phyloP scores from a whole-genome alignment of 208 protist genomes.

The Leishmania mexicana region DNA sequence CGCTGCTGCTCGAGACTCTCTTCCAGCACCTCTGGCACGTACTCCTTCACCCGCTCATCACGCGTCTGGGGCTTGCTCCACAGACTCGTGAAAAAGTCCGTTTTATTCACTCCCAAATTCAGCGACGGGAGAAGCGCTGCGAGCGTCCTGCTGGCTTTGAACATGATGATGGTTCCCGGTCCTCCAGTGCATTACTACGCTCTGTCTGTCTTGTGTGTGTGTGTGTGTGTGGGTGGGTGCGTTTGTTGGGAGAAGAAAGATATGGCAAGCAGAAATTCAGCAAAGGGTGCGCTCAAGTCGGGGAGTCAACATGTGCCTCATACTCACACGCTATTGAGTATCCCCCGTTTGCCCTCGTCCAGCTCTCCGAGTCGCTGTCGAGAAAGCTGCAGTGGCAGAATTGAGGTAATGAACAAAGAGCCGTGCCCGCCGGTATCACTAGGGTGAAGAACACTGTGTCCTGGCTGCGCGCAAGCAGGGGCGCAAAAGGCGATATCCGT shows the following conservation, averaged over 20 bases:
- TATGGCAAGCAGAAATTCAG: not conserved
- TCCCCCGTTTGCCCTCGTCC: not conserved
- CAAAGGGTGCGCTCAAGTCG: not conserved
- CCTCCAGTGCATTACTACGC: not conserved
- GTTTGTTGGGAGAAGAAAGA: not conserved
- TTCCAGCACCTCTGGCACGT: conserved; percentile 86
- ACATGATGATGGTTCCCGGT: conserved; percentile 17
- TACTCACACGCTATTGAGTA: not conserved
- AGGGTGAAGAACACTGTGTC: no score
- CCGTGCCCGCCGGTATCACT: not conserved
- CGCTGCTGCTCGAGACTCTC: conserved; percentile 82
- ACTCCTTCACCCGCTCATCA: conserved; percentile 86
- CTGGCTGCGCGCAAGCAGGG: no score
- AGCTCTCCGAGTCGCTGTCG: not conserved
- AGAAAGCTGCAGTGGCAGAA: not conserved
- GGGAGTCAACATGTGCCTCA: not conserved
- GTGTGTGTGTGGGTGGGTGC: not conserved
- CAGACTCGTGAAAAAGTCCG: conserved; percentile 77
- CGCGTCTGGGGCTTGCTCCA: conserved; percentile 87
- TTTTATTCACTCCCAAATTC: conserved; percentile 52
- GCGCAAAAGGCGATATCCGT: not conserved
- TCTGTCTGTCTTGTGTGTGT: not conserved
- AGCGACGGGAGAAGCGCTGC: conserved; percentile 49
- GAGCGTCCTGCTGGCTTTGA: conserved; percentile 16
- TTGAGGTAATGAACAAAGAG: not conserved